Percentiles rank a stretch among this genome's conserved stretches.
These are phyloP conservation scores for Trametes sp. DNA, from an alignment of 1,284 basidiomycete genomes.

Conservation along the genomic window DNA sequence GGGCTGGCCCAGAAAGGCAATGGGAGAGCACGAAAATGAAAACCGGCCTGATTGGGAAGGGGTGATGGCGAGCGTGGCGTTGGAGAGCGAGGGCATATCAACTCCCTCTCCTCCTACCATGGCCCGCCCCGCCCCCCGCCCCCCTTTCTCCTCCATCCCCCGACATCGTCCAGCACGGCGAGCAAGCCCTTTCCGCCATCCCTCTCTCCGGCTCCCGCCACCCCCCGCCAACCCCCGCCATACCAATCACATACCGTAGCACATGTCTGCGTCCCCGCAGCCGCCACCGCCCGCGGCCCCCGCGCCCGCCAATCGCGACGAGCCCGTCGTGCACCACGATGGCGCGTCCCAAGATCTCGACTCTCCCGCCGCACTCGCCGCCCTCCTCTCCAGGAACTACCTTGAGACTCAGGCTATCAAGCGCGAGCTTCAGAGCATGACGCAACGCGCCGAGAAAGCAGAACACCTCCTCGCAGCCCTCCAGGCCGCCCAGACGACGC, in stretches of 20 bases:
- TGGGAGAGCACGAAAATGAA: conserved; percentile 27
- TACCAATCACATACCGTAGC: conserved; percentile 14
- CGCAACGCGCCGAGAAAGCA: conserved; percentile 58
- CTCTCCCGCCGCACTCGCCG: conserved; percentile 59
- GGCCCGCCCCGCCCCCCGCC: conserved; percentile 31
- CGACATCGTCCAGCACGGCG: conserved; percentile 17
- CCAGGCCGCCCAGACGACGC: conserved; percentile 26
- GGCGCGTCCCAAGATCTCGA: conserved; percentile 26
- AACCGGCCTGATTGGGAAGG: conserved; percentile 30
- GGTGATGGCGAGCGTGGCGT: conserved; percentile 32
- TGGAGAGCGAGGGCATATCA: conserved; percentile 28
- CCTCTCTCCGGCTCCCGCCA: conserved; percentile 21
- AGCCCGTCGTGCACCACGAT: conserved; percentile 20
- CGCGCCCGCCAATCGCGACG: conserved; percentile 25
- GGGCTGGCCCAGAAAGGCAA: conserved; percentile 22
- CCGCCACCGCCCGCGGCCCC: conserved; percentile 32
- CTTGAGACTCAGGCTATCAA: conserved; percentile 58
- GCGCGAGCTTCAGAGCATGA: conserved; percentile 51
- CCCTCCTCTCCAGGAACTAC: conserved; percentile 59
- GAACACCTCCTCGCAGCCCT: conserved; percentile 54
- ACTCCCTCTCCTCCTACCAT: conserved; percentile 33
- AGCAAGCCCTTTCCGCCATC: conserved; percentile 10
- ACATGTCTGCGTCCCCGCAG: conserved; percentile 37
- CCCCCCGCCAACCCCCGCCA: conserved; percentile 32
- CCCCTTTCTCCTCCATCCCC: conserved; percentile 29